Conservation (phyloP, 2,329 filamentous ascomycete species). For the Nothopassalora personata region DNA sequence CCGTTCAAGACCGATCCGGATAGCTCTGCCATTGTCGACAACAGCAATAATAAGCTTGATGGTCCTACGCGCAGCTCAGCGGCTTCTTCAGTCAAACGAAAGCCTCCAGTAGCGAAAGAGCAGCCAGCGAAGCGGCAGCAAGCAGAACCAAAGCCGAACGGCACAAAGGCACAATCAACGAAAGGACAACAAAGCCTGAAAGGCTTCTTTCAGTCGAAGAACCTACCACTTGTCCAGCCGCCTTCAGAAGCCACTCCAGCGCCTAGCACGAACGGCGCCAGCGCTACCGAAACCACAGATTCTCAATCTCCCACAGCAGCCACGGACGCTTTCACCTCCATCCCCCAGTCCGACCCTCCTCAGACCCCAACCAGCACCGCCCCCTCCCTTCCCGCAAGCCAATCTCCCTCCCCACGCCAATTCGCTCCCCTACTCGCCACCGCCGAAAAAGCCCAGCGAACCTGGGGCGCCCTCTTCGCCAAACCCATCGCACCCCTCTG, state of each 20-base stretch:
- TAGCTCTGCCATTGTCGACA: neutral
- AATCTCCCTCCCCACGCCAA: conserved; percentile 17
- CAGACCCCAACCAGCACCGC: conserved; percentile 3
- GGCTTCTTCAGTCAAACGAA: conserved; percentile 32
- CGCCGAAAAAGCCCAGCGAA: conserved; percentile 34
- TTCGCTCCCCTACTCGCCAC: conserved; percentile 23
- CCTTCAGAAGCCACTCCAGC: neutral
- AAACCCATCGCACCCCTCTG: conserved; percentile 71
- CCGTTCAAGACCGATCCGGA: neutral
- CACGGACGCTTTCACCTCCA: neutral
- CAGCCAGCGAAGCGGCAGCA: conserved; percentile 49
- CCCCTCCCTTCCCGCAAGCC: conserved; percentile 1
- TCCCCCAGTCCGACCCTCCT: neutral
- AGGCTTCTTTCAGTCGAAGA: conserved; percentile 71
- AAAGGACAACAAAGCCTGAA: conserved; percentile 61
- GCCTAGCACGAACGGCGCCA: neutral
- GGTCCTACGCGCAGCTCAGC: neutral
- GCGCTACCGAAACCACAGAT: neutral
- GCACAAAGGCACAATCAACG: conserved; percentile 21
- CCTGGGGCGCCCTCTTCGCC: conserved; percentile 78
- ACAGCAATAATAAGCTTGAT: neutral
- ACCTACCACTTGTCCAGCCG: neutral
- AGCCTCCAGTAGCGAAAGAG: conserved; percentile 23
- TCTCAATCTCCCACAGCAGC: neutral
- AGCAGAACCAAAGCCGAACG: conserved; percentile 27